Percentiles rank a stretch among this genome's conserved stretches.
Conservation (phyloP, 805 yeast species). For the Candida anglica region DNA sequence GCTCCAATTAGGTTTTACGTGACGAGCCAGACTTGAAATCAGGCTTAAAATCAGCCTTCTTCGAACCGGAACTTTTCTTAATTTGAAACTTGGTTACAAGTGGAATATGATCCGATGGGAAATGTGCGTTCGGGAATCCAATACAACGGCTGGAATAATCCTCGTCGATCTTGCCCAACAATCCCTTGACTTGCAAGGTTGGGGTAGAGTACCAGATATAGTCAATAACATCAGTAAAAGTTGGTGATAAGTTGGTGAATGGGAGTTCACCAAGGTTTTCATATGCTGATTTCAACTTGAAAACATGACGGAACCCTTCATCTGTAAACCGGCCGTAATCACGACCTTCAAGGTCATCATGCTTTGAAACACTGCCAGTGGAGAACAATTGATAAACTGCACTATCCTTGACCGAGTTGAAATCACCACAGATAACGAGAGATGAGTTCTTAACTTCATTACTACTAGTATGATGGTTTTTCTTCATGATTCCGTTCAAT, state of each 20-base stretch:
- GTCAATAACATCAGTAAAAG: slow-evolving; percentile 89
- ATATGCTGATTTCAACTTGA: slow-evolving; percentile 83
- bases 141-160: slow-evolving; percentile 72
- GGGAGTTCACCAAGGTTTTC: slow-evolving; percentile 84
- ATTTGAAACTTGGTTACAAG: slow-evolving; percentile 74
- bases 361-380: slow-evolving; percentile 74
- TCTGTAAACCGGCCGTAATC: slow-evolving; percentile 90
- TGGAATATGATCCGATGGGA: slow-evolving; percentile 95
- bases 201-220: slow-evolving; percentile 92
- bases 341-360: slow-evolving; percentile 77
- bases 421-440: slow-evolving; percentile 90
- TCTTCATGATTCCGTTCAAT: slow-evolving; percentile 61
- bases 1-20: slow-evolving; percentile 38
- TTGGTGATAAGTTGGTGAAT: slow-evolving; percentile 91
- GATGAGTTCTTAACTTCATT: slow-evolving; percentile 62
- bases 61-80: slow-evolving; percentile 38
- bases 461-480: slow-evolving; percentile 37
- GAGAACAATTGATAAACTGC: slow-evolving; percentile 92
- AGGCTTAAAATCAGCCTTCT: slow-evolving; percentile 42
- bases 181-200: slow-evolving; percentile 75
- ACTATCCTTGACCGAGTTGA: slow-evolving; percentile 79
- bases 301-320: slow-evolving; percentile 78
- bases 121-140: slow-evolving; percentile 91
- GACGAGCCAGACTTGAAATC: slow-evolving; percentile 40
- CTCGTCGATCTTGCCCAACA: slow-evolving; percentile 79